These are phyloP conservation scores for Pholiota conissans DNA, from an alignment of 768 basidiomycete genomes.

Conservation along the genomic window DNA sequence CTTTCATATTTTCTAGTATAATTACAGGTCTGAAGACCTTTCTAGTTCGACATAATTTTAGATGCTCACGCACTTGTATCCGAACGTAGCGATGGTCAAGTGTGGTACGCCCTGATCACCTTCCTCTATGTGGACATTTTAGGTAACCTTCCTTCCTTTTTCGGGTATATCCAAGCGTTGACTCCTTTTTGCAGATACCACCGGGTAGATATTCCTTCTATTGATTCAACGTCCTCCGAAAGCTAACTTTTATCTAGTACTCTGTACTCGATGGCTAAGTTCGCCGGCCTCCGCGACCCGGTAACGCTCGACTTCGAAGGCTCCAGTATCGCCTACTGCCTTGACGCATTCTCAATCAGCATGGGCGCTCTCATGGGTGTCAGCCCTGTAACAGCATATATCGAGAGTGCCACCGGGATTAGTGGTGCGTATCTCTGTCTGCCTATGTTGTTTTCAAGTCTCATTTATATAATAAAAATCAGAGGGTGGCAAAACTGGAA, in stretches of 20 bases:
- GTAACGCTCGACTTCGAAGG: conserved; percentile 86
- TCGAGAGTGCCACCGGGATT: conserved; percentile 84
- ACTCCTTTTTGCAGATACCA: conserved; percentile 37
- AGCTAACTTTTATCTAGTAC: conserved; percentile 40
- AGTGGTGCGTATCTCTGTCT: conserved; percentile 41
- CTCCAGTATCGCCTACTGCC: conserved; percentile 81
- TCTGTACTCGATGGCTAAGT: conserved; percentile 88
- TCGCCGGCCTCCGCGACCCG: conserved; percentile 81
- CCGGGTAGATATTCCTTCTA: conserved; percentile 22
- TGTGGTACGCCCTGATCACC: conserved; percentile 87
- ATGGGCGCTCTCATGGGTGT: conserved; percentile 81
- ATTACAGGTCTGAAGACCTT: conserved; percentile 35
- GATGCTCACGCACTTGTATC: neutral
- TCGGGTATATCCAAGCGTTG: neutral
- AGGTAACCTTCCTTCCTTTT: conserved; percentile 37
- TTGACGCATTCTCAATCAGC: conserved; percentile 79
- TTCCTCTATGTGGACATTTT: conserved; percentile 90
- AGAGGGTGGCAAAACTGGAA: conserved; percentile 88
- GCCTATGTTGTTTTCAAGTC: neutral
- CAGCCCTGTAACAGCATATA: conserved; percentile 80
- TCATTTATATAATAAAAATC: neutral
- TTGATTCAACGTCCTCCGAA: neutral
- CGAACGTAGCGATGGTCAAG: conserved; percentile 56
- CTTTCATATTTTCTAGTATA: conserved; percentile 36
- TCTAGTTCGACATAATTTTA: neutral